Evolutionary conservation across 2,329 filamentous ascomycete genomes (phyloP), one percentile per base, ranked within the genome.

Genomic region (Trichoderma oligosporum): DNA sequence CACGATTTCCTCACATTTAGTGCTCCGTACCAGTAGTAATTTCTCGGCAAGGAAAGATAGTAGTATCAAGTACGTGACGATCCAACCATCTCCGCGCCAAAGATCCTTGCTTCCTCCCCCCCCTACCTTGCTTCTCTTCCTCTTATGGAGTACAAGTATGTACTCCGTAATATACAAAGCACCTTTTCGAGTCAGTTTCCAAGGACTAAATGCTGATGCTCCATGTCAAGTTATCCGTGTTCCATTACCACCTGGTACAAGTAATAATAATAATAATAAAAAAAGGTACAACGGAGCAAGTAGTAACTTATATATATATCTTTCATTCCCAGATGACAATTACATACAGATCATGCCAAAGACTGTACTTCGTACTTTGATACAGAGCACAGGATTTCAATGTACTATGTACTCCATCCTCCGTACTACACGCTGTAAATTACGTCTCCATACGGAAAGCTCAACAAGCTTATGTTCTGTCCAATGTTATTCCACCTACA

Each of bases 1-100:
- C 4, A 44, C 39, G 20, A 18, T 29, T 45, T 45, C 51, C 31
- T 45, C 11, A 6, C 27, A 31, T 31, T 31, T 31, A n/a, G n/a
- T n/a, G n/a, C n/a, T n/a, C n/a, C n/a, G n/a, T n/a, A n/a, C n/a
- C n/a, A n/a, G n/a, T n/a, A n/a, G n/a, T 20, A 44, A 54, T 45
- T 36, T 44, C 51, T 54, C 45, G 51, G 51, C 51, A 45, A 54
- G 51, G 51, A 38, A 16, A 42, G 22, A 5, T 9, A 36, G 14
- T 11, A 41, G 22, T 18, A 39, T 9, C 9, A 20, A 20, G 22
- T 22, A 22, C 38, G 46, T 33, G n/a, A 35, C 48, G 48, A 52
- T 45, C 39, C 27, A 12, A 45, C 42, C 24, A 18, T 29, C 42
- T 9, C 46, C 33, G 51, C 38, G 39, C 29, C 39, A 54, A 54